Evolutionary conservation across 2,329 filamentous ascomycete genomes (phyloP).

Genomic region (Aspergillus niger): DNA sequence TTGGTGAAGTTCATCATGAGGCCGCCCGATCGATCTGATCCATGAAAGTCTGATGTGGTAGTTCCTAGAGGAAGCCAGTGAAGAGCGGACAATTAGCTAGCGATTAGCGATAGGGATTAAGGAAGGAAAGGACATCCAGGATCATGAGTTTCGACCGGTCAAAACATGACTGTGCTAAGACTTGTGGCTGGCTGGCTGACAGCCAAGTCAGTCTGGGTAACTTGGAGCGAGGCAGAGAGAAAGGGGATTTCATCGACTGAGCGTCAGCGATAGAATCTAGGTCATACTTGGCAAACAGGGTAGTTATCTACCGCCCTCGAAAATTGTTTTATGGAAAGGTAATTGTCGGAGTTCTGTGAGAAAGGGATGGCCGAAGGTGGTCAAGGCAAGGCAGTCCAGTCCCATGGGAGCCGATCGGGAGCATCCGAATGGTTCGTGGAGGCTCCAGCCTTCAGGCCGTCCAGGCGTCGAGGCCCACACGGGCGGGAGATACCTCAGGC

Average conservation of each 20-base stretch:
- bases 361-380: too few relatives aligned
- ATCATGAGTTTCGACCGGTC: not conserved
- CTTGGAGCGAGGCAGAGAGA: too few relatives aligned
- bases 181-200: not conserved
- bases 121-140: not conserved
- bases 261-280: not conserved
- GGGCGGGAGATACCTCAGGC: not conserved
- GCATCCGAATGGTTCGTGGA: constrained; percentile 16
- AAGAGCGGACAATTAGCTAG: not conserved
- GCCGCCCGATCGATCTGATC: not conserved
- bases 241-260: not conserved
- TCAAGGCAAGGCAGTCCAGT: not conserved
- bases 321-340: not conserved
- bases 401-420: constrained; percentile 11
- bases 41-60: not conserved
- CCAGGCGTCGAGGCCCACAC: not conserved
- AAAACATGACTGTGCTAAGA: not conserved
- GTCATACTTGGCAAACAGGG: too few relatives aligned
- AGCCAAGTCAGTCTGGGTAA: not conserved
- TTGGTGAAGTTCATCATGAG: not conserved
- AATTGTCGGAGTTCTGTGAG: not conserved
- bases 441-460: not conserved
- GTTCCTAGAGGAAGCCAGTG: not conserved
- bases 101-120: not conserved
- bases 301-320: too few relatives aligned